Evolutionary conservation across 331 rosid genomes (phyloP), one percentile per base, ranked within the genome.

Genomic region (Malus hybrid): DNA sequence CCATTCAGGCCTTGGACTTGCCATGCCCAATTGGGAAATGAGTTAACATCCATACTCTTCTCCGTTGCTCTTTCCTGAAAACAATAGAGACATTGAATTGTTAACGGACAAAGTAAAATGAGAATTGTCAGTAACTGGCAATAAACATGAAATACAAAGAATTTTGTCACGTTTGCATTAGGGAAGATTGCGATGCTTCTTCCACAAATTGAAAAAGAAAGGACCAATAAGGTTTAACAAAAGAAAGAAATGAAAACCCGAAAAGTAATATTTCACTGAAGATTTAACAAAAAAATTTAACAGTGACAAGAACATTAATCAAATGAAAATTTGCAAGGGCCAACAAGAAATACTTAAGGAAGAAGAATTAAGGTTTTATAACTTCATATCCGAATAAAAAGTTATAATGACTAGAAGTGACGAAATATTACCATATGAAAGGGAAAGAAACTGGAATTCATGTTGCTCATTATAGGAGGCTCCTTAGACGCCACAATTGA

Each of bases 31-130:
- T 83, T 87, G 15, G 89, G 85, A 62, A 76, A 62, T 69, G 91
- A 80, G 74, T 70, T 79, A 69, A 76, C 83, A 82, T 85, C 93
- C 88, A 83, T 76, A 76, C 83, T 85, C 77, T 86, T 87, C 88
- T 86, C 93, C 71, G 68, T 85, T 86, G 93, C 96, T 83, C 89
- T 91, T 85, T 85, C 97, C 98, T 93, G 88, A n/a, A 33, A 73
- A 77, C 65, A 68, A 24, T 69, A 75, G 50, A 28, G 11, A 78
- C 56, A n/a, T 42, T 31, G 46, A 76, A 52, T 16, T 14, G 5
- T 42, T 19, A 56, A 16, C 39, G 3, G 9, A 24, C 11, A 6
- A 28, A 5, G 29, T 6, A 34, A 57, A 60, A 60, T 11, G 6
- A 22, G 59, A 39, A 18, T 27, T 14, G 27, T 6, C 19, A 29